A percentile compares a stretch with the other conserved stretches of the same genome.
Evolutionary conservation across 2,329 filamentous ascomycete species (phyloP).

Genomic region (Trichoderma sp.): DNA sequence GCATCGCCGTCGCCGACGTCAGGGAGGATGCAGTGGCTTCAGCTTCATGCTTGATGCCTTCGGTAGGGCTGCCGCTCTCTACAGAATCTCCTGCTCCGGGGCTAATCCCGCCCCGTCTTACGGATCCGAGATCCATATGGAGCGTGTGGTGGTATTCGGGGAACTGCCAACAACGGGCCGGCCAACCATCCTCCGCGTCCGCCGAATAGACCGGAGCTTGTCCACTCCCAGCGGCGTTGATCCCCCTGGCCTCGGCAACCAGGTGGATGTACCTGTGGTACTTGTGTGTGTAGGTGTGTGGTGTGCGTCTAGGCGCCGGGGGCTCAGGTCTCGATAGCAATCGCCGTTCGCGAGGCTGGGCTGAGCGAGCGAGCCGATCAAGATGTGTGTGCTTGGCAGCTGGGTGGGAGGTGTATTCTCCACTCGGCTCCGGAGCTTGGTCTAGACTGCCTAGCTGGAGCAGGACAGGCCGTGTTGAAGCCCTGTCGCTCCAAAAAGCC

Average conservation of each 20-base stretch:
- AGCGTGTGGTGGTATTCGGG: slow-evolving; percentile 9
- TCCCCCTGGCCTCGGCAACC: background rate
- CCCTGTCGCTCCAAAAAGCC: background rate
- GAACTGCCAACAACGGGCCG: background rate
- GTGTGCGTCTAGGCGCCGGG: background rate
- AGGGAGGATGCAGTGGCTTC: background rate
- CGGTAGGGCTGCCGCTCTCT: background rate
- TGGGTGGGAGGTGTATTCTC: background rate
- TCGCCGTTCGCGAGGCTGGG: background rate
- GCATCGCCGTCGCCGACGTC: background rate
- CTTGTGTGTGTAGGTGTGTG: background rate
- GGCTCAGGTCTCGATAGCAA: background rate
- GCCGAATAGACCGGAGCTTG: background rate
- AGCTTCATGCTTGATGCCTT: slow-evolving; percentile 1
- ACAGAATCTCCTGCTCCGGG: slow-evolving; percentile 18
- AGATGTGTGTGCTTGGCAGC: slow-evolving; percentile 8
- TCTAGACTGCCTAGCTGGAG: slow-evolving; percentile 1
- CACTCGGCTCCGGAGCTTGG: background rate
- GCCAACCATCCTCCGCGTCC: slow-evolving; percentile 7
- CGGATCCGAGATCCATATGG: slow-evolving; percentile 14
- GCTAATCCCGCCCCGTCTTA: slow-evolving; percentile 9
- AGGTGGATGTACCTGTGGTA: background rate
- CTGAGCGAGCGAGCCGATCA: slow-evolving; percentile 7
- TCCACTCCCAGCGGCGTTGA: background rate
- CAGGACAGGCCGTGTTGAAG: background rate